phyloP scores from a whole-genome alignment of 352 stramenopile genomes.

The Pythium scleroteichum region DNA sequence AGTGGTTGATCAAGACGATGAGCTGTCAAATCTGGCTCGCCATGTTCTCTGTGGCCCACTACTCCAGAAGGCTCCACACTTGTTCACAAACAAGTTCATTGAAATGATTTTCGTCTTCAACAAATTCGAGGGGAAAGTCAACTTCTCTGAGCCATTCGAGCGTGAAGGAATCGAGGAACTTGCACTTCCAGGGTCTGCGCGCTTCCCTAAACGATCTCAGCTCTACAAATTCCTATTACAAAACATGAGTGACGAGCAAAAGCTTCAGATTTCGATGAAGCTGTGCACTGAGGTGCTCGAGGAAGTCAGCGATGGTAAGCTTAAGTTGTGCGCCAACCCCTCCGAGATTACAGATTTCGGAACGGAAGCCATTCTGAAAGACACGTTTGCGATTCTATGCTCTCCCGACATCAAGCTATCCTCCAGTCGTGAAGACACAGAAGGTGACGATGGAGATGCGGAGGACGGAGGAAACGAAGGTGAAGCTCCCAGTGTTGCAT shows the following conservation, averaged over 20 bases:
- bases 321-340: constrained; percentile 72
- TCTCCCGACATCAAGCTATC: constrained; percentile 88
- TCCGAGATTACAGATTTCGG: constrained; percentile 80
- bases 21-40: constrained; percentile 91
- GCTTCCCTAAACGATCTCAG: constrained; percentile 73
- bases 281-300: constrained; percentile 94
- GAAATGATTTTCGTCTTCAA: constrained; percentile 98
- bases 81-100: constrained; percentile 97
- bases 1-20: constrained; percentile 93
- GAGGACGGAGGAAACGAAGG: constrained; percentile 54
- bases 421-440: constrained; percentile 42
- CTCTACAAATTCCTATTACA: constrained; percentile 95
- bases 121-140: constrained; percentile 62
- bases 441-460: constrained; percentile 63
- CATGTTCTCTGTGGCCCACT: constrained; percentile 92
- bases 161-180: constrained; percentile 66
- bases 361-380: constrained; percentile 87
- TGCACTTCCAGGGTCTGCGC: constrained; percentile 49
- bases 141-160: constrained; percentile 64
- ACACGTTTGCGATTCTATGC: constrained; percentile 86
- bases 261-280: constrained; percentile 94
- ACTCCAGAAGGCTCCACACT: constrained; percentile 89
- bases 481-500: constrained; percentile 40
- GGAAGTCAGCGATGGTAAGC: constrained; percentile 83
- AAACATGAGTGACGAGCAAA: constrained; percentile 96